phyloP scores from a whole-genome alignment of 108 stramenopile genomes.

The Skeletonema marinoi region DNA sequence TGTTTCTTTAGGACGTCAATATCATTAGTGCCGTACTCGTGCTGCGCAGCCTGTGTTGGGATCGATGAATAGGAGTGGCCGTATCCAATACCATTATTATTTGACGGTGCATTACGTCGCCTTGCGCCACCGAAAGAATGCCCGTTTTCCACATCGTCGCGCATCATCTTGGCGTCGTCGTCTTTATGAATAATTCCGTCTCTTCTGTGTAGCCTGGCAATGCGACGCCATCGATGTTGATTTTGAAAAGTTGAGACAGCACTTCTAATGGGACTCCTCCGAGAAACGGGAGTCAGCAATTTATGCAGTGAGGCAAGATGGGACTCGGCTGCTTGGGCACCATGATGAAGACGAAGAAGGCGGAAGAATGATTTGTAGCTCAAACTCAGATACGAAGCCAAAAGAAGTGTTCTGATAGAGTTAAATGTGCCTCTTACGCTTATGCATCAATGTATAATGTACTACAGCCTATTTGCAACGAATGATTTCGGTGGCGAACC shows the following conservation, averaged over 20 bases:
- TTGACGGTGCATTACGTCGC: conserved; percentile 28
- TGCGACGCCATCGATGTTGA: too few relatives aligned
- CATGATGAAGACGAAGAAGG: too few relatives aligned
- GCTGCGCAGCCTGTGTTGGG: conserved; percentile 16
- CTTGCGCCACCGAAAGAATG: conserved; percentile 27
- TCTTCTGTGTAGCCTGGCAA: too few relatives aligned
- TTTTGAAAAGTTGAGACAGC: too few relatives aligned
- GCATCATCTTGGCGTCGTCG: conserved; percentile 30
- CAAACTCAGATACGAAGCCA: too few relatives aligned
- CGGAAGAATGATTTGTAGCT: too few relatives aligned
- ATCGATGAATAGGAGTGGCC: conserved; percentile 31
- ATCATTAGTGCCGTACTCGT: conserved; percentile 20
- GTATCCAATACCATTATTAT: conserved; percentile 1
- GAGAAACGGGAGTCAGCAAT: too few relatives aligned
- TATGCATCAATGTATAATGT: background rate
- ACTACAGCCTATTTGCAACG: conserved; percentile 38
- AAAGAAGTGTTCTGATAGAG: too few relatives aligned
- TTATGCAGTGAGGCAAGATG: too few relatives aligned
- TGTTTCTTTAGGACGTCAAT: conserved; percentile 36
- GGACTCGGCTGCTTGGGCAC: too few relatives aligned
- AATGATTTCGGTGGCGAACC: conserved; percentile 61
- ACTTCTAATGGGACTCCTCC: too few relatives aligned
- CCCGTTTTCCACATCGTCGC: conserved; percentile 45
- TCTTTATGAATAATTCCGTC: background rate
- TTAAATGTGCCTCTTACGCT: too few relatives aligned